phyloP scores from a whole-genome alignment of 768 basidiomycete species.

The Amanita fuliginea region DNA sequence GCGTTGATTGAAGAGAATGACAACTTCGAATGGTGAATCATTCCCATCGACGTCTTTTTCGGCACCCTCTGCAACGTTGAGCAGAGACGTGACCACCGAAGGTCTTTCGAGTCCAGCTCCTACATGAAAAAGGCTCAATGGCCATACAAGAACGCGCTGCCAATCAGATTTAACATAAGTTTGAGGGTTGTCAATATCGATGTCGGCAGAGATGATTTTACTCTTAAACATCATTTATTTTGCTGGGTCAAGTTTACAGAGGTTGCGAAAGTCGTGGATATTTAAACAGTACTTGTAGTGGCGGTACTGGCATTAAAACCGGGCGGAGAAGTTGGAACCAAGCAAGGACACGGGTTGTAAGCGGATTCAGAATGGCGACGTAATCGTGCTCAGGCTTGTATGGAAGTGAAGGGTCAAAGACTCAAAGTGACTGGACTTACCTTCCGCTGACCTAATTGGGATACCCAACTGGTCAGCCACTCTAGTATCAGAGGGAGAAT shows the following conservation, averaged over 20 bases:
- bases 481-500: too few species aligned
- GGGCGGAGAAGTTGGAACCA: slow-evolving; percentile 86
- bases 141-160: slow-evolving; percentile 91
- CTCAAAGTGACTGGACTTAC: slow-evolving; percentile 28
- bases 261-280: slow-evolving; percentile 90
- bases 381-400: slow-evolving; percentile 55
- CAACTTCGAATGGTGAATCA: slow-evolving; percentile 27
- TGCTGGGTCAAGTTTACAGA: slow-evolving; percentile 85
- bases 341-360: slow-evolving; percentile 81
- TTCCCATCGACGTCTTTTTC: slow-evolving; percentile 14
- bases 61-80: slow-evolving; percentile 53
- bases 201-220: slow-evolving; percentile 53
- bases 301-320: slow-evolving; percentile 75
- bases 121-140: slow-evolving; percentile 77
- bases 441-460: slow-evolving; percentile 21
- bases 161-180: slow-evolving; percentile 70
- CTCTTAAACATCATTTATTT: slow-evolving; percentile 84
- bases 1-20: slow-evolving; percentile 44
- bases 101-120: slow-evolving; percentile 73
- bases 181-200: slow-evolving; percentile 25
- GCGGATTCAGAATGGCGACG: slow-evolving; percentile 75
- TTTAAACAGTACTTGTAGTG: slow-evolving; percentile 97
- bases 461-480: too few species aligned
- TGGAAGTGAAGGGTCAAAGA: slow-evolving; percentile 10
- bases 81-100: slow-evolving; percentile 53